Conservation (phyloP, 1,139 yeast genomes). For the Candida smagusa region DNA sequence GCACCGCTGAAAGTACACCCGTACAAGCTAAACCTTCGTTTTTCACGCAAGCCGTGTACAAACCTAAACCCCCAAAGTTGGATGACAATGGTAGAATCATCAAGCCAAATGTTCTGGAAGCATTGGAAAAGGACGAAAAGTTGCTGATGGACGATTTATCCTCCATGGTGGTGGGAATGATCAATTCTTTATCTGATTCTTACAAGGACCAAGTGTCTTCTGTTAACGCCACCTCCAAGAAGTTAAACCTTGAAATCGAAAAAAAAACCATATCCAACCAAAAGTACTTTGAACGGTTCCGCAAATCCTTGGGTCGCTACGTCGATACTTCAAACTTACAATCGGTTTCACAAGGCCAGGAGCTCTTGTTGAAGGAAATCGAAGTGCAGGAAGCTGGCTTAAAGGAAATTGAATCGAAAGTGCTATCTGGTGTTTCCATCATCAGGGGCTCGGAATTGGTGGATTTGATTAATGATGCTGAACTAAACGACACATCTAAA, state of each 20-base stretch:
- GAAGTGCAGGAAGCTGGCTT: constrained; percentile 26
- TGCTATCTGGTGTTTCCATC: constrained; percentile 14
- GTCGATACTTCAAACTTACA: constrained; percentile 14
- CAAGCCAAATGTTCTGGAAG: constrained; percentile 6
- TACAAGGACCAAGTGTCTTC: constrained; percentile 26
- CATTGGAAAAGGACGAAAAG: constrained; percentile 8
- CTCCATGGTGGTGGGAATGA: constrained; percentile 38
- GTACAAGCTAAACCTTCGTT: constrained; percentile 12
- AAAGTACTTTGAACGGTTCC: constrained; percentile 13
- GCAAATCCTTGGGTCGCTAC: constrained; percentile 4
- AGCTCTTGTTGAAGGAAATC: constrained; percentile 20
- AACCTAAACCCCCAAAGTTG: constrained; percentile 36
- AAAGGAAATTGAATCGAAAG: constrained; percentile 32
- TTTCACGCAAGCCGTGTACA: constrained; percentile 14
- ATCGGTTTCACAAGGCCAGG: constrained; percentile 29
- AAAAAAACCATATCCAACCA: constrained; percentile 19
- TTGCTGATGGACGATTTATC: constrained; percentile 34
- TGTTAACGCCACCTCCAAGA: constrained; percentile 19
- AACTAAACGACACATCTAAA: constrained; percentile 21
- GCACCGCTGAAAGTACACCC: constrained; percentile 34
- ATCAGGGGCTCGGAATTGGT: constrained; percentile 45
- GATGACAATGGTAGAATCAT: constrained; percentile 30
- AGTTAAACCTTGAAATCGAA: constrained; percentile 17
- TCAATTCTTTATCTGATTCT: constrained; percentile 43
- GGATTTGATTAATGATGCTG: constrained; percentile 48